A percentile compares a stretch with the other conserved stretches of the same genome.
These are phyloP conservation scores for Wickerhamiella kurtzmanii DNA, from an alignment of 805 yeast species.

Conservation along the genomic window DNA sequence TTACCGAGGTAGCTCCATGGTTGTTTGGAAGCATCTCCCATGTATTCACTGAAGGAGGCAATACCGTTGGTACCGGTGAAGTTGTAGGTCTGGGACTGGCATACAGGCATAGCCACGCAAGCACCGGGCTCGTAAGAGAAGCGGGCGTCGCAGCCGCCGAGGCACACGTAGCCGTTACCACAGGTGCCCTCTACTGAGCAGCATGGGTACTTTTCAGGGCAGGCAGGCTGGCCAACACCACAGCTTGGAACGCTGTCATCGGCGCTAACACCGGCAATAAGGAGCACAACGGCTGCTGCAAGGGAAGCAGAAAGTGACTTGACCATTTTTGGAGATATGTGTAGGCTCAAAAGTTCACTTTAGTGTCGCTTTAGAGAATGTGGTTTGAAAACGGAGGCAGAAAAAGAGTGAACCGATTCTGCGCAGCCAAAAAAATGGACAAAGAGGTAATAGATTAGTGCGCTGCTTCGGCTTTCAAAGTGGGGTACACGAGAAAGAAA, in stretches of 20 bases:
- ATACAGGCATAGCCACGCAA: conserved; percentile 78
- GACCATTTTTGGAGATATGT: neutral
- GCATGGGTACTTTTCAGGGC: conserved; percentile 77
- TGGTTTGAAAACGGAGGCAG: no score
- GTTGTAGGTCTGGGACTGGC: conserved; percentile 30
- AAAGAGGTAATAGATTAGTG: no score
- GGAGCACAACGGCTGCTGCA: neutral
- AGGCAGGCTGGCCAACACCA: conserved; percentile 25
- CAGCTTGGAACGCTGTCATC: conserved; percentile 15
- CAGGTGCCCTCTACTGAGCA: conserved; percentile 71
- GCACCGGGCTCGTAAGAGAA: conserved; percentile 50
- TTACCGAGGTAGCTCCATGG: conserved; percentile 58
- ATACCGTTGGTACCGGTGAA: conserved; percentile 27
- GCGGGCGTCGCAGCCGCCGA: conserved; percentile 79
- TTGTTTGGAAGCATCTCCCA: conserved; percentile 55
- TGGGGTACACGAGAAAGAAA: no score
- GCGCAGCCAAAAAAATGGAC: no score
- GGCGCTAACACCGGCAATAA: conserved; percentile 5
- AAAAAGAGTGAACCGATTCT: no score
- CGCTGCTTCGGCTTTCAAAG: no score
- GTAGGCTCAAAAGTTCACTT: no score
- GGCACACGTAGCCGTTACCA: conserved; percentile 65
- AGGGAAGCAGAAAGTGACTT: neutral
- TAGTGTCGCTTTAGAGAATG: no score
- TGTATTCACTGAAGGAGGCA: conserved; percentile 30